phyloP scores from a whole-genome alignment of 2,329 filamentous ascomycete genomes.

The Pseudonectria foliicola region DNA sequence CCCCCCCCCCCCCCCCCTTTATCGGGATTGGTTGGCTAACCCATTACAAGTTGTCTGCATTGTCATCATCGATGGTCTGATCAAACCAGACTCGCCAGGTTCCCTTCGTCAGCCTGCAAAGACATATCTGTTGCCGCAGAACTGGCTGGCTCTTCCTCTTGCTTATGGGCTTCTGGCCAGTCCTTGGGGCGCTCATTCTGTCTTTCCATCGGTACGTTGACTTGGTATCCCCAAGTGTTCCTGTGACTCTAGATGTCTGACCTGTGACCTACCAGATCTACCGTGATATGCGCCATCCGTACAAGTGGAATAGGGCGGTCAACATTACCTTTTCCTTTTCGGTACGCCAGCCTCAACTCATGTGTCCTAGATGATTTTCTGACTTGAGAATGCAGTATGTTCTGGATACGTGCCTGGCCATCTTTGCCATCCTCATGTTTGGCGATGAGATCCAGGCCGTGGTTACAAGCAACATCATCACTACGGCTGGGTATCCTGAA shows the following conservation, averaged over 20 bases:
- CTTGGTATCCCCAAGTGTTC: no score
- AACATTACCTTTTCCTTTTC: constrained; percentile 81
- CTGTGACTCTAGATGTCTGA: constrained; percentile 2
- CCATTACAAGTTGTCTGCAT: constrained; percentile 63
- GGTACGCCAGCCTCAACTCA: constrained; percentile 37
- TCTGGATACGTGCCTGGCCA: constrained; percentile 73
- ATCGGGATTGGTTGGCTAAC: constrained; percentile 2
- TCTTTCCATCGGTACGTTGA: constrained; percentile 66
- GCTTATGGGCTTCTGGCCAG: constrained; percentile 88
- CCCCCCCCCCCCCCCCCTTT: background rate
- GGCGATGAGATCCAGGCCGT: constrained; percentile 82
- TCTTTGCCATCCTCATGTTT: constrained; percentile 89
- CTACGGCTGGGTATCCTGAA: constrained; percentile 65
- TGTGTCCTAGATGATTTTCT: constrained; percentile 1
- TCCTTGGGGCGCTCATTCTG: constrained; percentile 55
- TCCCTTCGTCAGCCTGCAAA: constrained; percentile 73
- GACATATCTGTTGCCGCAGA: constrained; percentile 75
- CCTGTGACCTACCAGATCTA: constrained; percentile 38
- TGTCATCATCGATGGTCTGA: constrained; percentile 76
- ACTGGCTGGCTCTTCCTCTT: constrained; percentile 81
- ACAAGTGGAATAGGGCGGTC: constrained; percentile 70
- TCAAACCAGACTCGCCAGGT: constrained; percentile 72
- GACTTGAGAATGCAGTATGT: constrained; percentile 47
- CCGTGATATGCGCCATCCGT: constrained; percentile 62
- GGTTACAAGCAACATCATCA: constrained; percentile 83